phyloP scores from a whole-genome alignment of 176 grass and related monocot genomes.

The Zea luxurians region DNA sequence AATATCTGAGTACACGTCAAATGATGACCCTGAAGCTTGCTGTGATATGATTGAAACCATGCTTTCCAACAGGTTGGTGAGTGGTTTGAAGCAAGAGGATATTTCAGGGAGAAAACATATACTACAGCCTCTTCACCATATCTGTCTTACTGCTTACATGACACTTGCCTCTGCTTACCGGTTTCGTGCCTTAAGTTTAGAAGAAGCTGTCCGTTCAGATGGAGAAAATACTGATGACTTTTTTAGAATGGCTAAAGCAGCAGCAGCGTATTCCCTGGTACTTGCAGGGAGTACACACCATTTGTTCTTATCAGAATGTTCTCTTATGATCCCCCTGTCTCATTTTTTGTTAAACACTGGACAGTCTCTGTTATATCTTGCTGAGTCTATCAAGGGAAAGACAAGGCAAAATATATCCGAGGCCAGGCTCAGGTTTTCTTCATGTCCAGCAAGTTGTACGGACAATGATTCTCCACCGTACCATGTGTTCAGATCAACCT shows the following conservation, averaged over 20 bases:
- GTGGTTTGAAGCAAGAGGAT: constrained; percentile 33
- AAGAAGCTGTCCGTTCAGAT: constrained; percentile 22
- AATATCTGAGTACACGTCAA: constrained; percentile 55
- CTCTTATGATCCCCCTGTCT: constrained; percentile 54
- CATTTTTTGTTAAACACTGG: constrained; percentile 68
- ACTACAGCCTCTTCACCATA: constrained; percentile 70
- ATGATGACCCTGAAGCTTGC: constrained; percentile 67
- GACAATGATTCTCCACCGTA: constrained; percentile 24
- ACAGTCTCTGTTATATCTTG: constrained; percentile 56
- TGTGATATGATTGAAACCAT: constrained; percentile 75
- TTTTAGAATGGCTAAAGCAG: constrained; percentile 58
- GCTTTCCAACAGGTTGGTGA: constrained; percentile 50
- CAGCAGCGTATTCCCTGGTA: constrained; percentile 70
- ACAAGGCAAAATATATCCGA: constrained; percentile 18
- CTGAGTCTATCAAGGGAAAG: constrained; percentile 38
- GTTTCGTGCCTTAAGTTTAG: constrained; percentile 39
- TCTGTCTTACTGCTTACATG: constrained; percentile 63
- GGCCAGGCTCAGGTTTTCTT: constrained; percentile 29
- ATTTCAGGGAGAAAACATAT: constrained; percentile 40
- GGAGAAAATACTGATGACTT: constrained; percentile 26
- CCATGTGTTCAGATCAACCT: constrained; percentile 56
- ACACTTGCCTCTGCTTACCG: constrained; percentile 79
- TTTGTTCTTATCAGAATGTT: constrained; percentile 72
- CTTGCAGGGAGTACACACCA: constrained; percentile 59
- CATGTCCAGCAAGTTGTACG: constrained; percentile 32